Evolutionary conservation across 2,329 filamentous ascomycete species (phyloP), one percentile per base, ranked within the genome.

Genomic region (Aspergillus novoparasiticus): DNA sequence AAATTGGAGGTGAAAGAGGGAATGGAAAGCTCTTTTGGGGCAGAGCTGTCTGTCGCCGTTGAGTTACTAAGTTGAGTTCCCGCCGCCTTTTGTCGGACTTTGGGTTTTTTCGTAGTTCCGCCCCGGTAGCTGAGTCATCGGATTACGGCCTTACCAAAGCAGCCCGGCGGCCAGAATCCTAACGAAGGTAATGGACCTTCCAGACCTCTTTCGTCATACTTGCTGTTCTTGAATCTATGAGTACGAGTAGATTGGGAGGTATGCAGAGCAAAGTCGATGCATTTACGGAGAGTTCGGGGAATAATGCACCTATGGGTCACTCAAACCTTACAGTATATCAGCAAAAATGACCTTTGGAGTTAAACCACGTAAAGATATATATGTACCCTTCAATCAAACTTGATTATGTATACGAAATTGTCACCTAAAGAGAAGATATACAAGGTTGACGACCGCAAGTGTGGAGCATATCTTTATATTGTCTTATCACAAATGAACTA

Each of bases 131-230:
- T 55, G 51, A 55, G 51, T 55, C 51, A 55, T 39, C 51, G 11
- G 48, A 1, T 51, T n/a, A 51, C 28, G 28, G 51, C 32, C 51
- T 55, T 55, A 55, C 51, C 51, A 55, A 55, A 36, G 19, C 51
- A 54, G 26, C 30, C n/a, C 9, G 30, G 50, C n/a, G 36, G 32
- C 39, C 58, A 48, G 61, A 66, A 66, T 55, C 58, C 8, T 14
- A 66, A 32, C 58, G 61, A 61, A 66, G 11, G 34, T 34, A 32
- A 59, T 57, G 26, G 63, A 65, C 43, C 43, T 12, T 46, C 19
- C 19, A 43, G 19, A 21, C 41, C 43, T 21, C n/a, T 46, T 23
- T 14, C 43, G 43, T 46, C 43, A 23, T 46, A 12, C 10, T 9
- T 23, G 11, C 11, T 46, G n/a, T 10, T 19, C 16, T n/a, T 41